Evolutionary conservation across 495 filamentous ascomycete species (phyloP).

Genomic region (Tuber indicum): DNA sequence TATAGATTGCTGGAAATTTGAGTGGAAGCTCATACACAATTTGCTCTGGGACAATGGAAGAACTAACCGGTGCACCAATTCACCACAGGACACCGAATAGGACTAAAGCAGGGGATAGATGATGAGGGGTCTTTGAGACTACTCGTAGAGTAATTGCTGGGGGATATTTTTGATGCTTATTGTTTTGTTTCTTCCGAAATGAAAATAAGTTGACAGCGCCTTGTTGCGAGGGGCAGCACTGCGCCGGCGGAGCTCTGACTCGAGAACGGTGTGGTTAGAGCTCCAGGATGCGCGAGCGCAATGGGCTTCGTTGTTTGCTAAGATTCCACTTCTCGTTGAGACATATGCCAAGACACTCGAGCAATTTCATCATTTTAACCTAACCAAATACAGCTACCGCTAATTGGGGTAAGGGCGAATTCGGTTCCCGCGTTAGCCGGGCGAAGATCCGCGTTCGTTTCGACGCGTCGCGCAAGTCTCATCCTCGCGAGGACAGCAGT

Average conservation of each 20-base stretch:
- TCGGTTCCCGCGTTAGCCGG: background rate
- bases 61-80: background rate
- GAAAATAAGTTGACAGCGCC: background rate
- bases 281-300: background rate
- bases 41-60: background rate
- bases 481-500: conserved; percentile 17
- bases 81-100: background rate
- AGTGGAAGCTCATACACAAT: background rate
- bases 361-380: background rate
- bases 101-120: background rate
- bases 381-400: background rate
- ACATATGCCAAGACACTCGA: background rate
- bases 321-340: background rate
- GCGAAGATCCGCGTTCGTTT: background rate
- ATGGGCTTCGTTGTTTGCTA: background rate
- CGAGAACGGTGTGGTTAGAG: background rate
- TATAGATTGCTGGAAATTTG: background rate
- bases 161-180: background rate
- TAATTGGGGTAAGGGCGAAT: background rate
- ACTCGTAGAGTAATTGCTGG: background rate
- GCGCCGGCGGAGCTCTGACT: background rate
- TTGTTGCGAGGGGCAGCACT: background rate
- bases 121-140: background rate
- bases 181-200: background rate
- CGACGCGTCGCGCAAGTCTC: conserved; percentile 13